Base-by-base conservation (phyloP, 768 basidiomycete species). In the Boletellus ananas region DNA sequence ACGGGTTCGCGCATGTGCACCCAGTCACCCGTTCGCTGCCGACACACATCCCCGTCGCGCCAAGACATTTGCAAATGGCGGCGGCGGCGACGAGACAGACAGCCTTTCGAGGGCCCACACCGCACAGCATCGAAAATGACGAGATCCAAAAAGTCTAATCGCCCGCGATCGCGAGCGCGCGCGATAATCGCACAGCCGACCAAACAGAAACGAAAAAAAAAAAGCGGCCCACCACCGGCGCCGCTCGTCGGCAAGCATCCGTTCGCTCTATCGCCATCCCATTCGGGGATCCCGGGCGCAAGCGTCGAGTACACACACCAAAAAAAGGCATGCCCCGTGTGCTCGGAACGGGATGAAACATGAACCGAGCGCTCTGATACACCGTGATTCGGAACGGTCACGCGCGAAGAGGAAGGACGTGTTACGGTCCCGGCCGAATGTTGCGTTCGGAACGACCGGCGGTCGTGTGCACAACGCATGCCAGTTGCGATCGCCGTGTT, bases 11-110 rank as follows among this genome's bases (percentile, higher is more conserved):
- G 40, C 60, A 61, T 57, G 54, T 63, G 60, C 38, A 56, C 35
- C 54, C 33, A 20, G 31, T 40, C 61, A 60, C 44, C 60, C 60
- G 60, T 63, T 37, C 54, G 47, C 60, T 49, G 38, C 60, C 58
- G 60, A 54, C 16, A 42, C 38, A 12, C 37, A 9, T 47, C 44
- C 12, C 27, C 14, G 33, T 42, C 34, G 17, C 29, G 29, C 10
- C 29, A 7, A 9, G 29, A 29, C 9, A 11, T 29, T 10, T 9
- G 29, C 29, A 1, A 11, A 38, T 39, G 46, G 41, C 34, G 35
- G 40, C 56, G 27, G 27, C 8, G 27, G 8, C 9, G 29, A 29
- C 9, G 29, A 1, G 29, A 29, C 29, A 3, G 7, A 9, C 29
- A 29, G 29, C 9, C 29, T 29, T n/a, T 29, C 29, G 29, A 29